phyloP scores from a whole-genome alignment of 441 rosid species.

The Pelargonium myrrhifolium region DNA sequence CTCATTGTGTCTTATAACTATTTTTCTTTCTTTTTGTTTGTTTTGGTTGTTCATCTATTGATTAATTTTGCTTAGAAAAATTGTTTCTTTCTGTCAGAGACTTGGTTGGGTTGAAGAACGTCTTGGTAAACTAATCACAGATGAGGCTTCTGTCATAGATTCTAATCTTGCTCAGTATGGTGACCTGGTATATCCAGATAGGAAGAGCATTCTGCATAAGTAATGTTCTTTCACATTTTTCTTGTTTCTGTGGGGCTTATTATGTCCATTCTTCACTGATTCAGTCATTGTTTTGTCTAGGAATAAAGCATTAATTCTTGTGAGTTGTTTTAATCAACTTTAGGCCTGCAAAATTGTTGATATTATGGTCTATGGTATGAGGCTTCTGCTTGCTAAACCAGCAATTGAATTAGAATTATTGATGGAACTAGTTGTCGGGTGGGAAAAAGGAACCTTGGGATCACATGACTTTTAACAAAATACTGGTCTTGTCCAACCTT shows the following conservation, averaged over 20 bases:
- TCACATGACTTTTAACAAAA: too few species aligned
- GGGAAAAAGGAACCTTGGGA: too few species aligned
- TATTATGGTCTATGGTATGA: too few species aligned
- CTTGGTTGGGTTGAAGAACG: constrained; percentile 69
- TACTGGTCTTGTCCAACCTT: too few species aligned
- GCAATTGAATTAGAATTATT: too few species aligned
- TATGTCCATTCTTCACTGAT: not conserved
- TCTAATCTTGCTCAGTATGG: constrained; percentile 76
- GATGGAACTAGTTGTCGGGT: too few species aligned
- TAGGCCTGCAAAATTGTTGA: too few species aligned
- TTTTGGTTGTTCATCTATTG: constrained; percentile 15
- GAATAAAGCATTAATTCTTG: too few species aligned
- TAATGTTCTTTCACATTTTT: constrained; percentile 19
- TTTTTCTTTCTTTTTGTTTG: constrained; percentile 6
- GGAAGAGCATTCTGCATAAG: constrained; percentile 52
- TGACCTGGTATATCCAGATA: constrained; percentile 75
- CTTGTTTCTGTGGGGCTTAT: not conserved
- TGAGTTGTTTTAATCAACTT: too few species aligned
- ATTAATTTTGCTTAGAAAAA: not conserved
- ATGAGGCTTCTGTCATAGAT: constrained; percentile 66
- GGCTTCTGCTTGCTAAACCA: too few species aligned
- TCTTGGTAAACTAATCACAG: constrained; percentile 68
- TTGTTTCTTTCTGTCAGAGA: constrained; percentile 40
- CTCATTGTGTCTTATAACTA: constrained; percentile 14
- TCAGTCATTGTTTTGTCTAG: not conserved